phyloP scores from a whole-genome alignment of 768 basidiomycete genomes.

The Termitomyces bulborhizus region DNA sequence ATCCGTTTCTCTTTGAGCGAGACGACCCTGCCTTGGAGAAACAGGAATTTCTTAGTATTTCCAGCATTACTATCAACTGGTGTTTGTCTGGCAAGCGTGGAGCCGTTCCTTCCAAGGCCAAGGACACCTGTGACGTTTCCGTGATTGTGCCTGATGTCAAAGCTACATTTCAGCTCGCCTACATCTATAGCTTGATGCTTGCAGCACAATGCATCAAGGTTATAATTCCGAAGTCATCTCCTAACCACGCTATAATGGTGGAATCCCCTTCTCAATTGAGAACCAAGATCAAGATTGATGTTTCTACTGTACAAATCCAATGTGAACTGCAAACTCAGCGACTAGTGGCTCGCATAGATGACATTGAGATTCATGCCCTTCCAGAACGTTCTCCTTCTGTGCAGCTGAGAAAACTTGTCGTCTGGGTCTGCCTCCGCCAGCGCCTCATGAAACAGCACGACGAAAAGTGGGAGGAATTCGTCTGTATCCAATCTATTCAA shows the following conservation, averaged over 20 bases:
- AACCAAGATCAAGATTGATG: constrained; percentile 23
- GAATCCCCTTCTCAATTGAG: constrained; percentile 11
- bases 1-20: constrained; percentile 50
- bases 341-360: constrained; percentile 38
- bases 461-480: constrained; percentile 71
- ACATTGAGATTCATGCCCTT: constrained; percentile 20
- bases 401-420: constrained; percentile 35
- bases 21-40: constrained; percentile 37
- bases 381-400: constrained; percentile 24
- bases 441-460: constrained; percentile 23
- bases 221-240: constrained; percentile 21
- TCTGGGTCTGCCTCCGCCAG: constrained; percentile 52
- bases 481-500: constrained; percentile 50
- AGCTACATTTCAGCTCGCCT: constrained; percentile 51
- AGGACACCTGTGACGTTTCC: constrained; percentile 40
- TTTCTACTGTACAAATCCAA: constrained; percentile 42
- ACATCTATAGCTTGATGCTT: constrained; percentile 65
- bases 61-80: constrained; percentile 21
- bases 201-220: constrained; percentile 46
- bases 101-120: constrained; percentile 11
- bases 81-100: constrained; percentile 21
- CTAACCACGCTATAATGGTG: constrained; percentile 8
- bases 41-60: constrained; percentile 41
- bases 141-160: constrained; percentile 48
- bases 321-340: constrained; percentile 44